These are phyloP conservation scores for Schizosaccharomyces pombe DNA, from an alignment of 805 yeast species.

Conservation along the genomic window DNA sequence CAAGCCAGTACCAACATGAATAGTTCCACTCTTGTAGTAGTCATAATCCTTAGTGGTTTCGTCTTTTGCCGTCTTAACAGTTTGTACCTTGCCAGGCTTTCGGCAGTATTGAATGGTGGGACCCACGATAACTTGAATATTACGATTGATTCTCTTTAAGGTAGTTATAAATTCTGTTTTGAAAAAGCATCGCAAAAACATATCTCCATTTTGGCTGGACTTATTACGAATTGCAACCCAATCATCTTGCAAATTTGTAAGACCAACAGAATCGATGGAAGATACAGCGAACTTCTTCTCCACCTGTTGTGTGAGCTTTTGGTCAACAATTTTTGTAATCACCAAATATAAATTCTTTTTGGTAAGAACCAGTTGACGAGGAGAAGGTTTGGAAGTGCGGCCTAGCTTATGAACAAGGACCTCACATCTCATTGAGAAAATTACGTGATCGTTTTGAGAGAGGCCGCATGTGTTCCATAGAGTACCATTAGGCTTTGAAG, in stretches of 20 bases:
- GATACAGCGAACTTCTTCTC: constrained; percentile 43
- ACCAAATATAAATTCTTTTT: constrained; percentile 38
- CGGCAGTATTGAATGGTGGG: constrained; percentile 61
- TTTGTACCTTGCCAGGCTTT: constrained; percentile 61
- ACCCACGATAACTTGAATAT: constrained; percentile 40
- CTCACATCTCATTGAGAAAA: constrained; percentile 67
- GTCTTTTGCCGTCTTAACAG: constrained; percentile 44
- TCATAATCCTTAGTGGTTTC: constrained; percentile 52
- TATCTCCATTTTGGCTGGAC: constrained; percentile 38
- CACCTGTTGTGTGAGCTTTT: constrained; percentile 30
- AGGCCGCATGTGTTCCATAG: constrained; percentile 41
- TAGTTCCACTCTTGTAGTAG: constrained; percentile 66
- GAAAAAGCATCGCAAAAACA: constrained; percentile 54
- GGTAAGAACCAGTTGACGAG: constrained; percentile 52
- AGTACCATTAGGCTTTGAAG: constrained; percentile 56
- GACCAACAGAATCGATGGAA: constrained; percentile 34
- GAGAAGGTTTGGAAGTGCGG: constrained; percentile 59
- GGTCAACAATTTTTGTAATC: constrained; percentile 46
- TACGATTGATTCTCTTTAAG: constrained; percentile 35
- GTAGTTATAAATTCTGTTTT: constrained; percentile 75
- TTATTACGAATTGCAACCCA: constrained; percentile 61
- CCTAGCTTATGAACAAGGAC: constrained; percentile 70
- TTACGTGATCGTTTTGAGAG: constrained; percentile 26
- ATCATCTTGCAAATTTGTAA: constrained; percentile 67
- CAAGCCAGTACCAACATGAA: constrained; percentile 55